Base-by-base conservation (phyloP, 345 rosid genomes). In the Dipteronia sinensis region DNA sequence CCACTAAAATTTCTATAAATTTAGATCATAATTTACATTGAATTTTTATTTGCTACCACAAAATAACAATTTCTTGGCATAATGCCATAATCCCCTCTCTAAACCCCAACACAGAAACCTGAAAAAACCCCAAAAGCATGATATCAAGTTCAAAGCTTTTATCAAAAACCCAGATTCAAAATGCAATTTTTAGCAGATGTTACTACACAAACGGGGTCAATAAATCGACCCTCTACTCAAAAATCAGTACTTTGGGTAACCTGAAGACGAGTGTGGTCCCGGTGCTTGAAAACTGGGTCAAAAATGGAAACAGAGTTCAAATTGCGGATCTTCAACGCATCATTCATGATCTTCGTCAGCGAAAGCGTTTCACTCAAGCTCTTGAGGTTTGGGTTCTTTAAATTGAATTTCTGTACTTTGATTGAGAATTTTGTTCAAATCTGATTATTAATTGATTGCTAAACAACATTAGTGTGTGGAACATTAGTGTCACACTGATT, bases 281-380 rank as follows among this genome's bases (percentile, higher is more conserved):
- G 20, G 91, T 82, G 85, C 98, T 95, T 77, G 98, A 95, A 20
- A 82, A 66, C 77, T 95, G 98, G 98, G 82, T 89, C 58, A 82
- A 77, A 71, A 25, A 77, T 71, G 97, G 98, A 29, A 86, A 88
- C 72, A 89, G 76, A 44, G 84, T 93, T 68, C 84, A 89, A n/a
- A 83, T 95, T 67, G 93, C 85, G 1, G 98, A 93, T 90, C 89
- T 95, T 78, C 89, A 91, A 74, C 97, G 95, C 62, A 89, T 95
- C 55, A 80, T 95, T 71, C 94, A 82, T n/a, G 98, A 95, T 63
- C 88, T 93, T 69, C 97, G 98, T 66, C 81, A 85, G 84, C 88
- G 97, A 66, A 90, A 87, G 74, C 93, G 98, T 59, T 95, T 84
- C 86, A 61, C 82, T 76, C 98, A 95, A 63, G 95, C 98, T 38